Conservation (phyloP, 164 flowering plant genomes). For the Stephania yunnanensis region DNA sequence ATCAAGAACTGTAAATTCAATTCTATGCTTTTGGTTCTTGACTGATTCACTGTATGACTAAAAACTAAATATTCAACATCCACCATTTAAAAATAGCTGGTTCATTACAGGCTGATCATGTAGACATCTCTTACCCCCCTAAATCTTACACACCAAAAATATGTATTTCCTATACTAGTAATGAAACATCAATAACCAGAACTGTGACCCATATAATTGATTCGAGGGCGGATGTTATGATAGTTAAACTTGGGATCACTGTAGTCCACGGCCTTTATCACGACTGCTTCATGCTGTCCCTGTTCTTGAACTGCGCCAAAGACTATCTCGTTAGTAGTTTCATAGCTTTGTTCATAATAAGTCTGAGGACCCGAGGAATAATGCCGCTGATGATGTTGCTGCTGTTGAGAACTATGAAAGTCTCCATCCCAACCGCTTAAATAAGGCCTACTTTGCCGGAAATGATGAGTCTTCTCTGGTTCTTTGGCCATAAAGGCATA, state of each 20-base stretch:
- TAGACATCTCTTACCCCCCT: neutral
- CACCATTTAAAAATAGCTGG: conserved; percentile 8
- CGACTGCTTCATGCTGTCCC: conserved; percentile 33
- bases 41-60: neutral
- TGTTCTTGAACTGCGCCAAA: conserved; percentile 92
- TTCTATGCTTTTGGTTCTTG: too few relatives aligned
- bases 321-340: conserved; percentile 62
- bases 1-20: neutral
- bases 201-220: conserved; percentile 33
- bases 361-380: conserved; percentile 57
- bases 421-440: conserved; percentile 60
- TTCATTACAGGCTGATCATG: conserved; percentile 10
- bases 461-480: conserved; percentile 59
- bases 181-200: conserved; percentile 26
- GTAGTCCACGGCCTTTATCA: conserved; percentile 59
- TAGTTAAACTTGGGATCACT: conserved; percentile 41
- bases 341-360: conserved; percentile 60
- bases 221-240: conserved; percentile 43
- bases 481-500: conserved; percentile 89
- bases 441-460: conserved; percentile 49
- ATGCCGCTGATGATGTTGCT: conserved; percentile 45
- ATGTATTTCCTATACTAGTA: conserved; percentile 16
- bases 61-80: neutral
- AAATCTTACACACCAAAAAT: conserved; percentile 15
- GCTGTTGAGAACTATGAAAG: conserved; percentile 22